Conservation (phyloP, 208 protist genomes). For the Crithidia acanthocephali region DNA sequence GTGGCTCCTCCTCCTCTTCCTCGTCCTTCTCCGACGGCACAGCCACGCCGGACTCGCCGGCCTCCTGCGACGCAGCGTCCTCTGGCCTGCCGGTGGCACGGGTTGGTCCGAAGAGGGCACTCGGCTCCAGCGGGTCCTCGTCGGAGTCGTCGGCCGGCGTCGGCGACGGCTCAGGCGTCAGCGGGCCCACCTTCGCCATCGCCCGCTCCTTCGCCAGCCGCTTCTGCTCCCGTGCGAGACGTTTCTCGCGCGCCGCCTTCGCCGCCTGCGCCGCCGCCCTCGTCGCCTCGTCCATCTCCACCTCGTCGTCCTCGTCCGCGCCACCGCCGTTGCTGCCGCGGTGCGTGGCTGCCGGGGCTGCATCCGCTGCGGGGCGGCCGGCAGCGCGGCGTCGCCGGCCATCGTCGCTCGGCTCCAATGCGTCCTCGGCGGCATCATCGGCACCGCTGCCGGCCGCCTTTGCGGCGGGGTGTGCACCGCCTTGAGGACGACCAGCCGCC, state of each 20-base stretch:
- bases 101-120: slow-evolving; percentile 7
- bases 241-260: slow-evolving; percentile 12
- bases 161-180: background rate
- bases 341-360: too few species aligned
- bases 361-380: background rate
- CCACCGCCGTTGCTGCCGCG: background rate
- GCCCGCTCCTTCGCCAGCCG: slow-evolving; percentile 2
- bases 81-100: slow-evolving; percentile 3
- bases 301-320: background rate
- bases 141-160: slow-evolving; percentile 4
- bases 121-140: slow-evolving; percentile 9
- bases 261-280: slow-evolving; percentile 5
- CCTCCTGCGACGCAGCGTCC: background rate
- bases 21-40: background rate
- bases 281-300: slow-evolving; percentile 8
- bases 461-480: background rate
- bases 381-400: background rate
- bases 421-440: slow-evolving; percentile 5
- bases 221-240: background rate
- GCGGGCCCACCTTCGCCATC: background rate
- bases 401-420: slow-evolving; percentile 1
- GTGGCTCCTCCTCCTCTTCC: slow-evolving; percentile 5
- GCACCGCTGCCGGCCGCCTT: background rate
- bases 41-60: background rate
- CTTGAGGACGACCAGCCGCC: background rate